Evolutionary conservation across 768 basidiomycete species (phyloP).

Genomic region (Tricholoma bakamatsutake): DNA sequence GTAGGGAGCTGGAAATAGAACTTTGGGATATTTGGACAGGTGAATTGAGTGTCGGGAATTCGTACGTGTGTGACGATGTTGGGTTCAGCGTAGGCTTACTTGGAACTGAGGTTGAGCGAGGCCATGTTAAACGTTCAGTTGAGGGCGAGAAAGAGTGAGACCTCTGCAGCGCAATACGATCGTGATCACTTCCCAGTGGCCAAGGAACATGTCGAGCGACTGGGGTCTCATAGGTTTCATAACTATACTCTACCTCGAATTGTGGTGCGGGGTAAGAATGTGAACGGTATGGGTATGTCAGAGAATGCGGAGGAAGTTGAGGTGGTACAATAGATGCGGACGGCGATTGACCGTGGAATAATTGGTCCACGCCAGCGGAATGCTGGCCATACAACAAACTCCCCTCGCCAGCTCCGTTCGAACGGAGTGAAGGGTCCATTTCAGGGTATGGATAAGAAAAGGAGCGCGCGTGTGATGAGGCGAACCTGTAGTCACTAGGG

Average conservation of each 20-base stretch:
- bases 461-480: slow-evolving; percentile 7
- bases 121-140: slow-evolving; percentile 5
- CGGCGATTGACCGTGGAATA: neutral
- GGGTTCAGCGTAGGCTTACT: slow-evolving; percentile 15
- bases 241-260: neutral
- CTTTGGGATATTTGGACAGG: slow-evolving; percentile 31
- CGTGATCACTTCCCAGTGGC: neutral
- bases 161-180: neutral
- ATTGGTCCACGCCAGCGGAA: neutral
- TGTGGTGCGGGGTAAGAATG: neutral
- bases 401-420: slow-evolving; percentile 7
- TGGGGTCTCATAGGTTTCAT: neutral
- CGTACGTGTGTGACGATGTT: slow-evolving; percentile 19
- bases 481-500: slow-evolving; percentile 19
- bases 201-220: neutral
- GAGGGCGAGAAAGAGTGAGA: slow-evolving; percentile 1
- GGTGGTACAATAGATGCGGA: neutral
- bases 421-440: slow-evolving; percentile 19
- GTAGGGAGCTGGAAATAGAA: slow-evolving; percentile 24
- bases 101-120: slow-evolving; percentile 5
- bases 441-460: slow-evolving; percentile 13
- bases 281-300: neutral
- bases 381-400: neutral
- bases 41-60: slow-evolving; percentile 50
- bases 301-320: slow-evolving; percentile 1